A percentile compares a stretch with the other conserved stretches of the same genome.
These are phyloP conservation scores for Cordyceps javanica DNA, from an alignment of 2,329 filamentous ascomycete species.

Conservation along the genomic window DNA sequence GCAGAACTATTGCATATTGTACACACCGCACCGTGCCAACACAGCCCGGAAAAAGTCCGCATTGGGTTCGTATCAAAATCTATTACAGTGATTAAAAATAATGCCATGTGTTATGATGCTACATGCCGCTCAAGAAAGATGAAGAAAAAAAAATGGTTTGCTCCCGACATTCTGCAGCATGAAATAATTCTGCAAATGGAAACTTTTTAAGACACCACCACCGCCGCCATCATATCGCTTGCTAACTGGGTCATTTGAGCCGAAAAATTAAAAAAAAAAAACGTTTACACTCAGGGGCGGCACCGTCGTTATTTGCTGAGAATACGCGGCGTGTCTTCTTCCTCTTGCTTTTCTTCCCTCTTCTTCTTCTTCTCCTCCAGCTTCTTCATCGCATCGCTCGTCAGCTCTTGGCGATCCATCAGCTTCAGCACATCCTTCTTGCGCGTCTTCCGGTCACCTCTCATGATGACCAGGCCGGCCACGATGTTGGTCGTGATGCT, in stretches of 20 bases:
- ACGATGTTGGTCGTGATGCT: slow-evolving; percentile 73
- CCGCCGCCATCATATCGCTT: not conserved
- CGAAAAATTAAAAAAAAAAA: not conserved
- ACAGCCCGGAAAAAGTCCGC: too few species aligned
- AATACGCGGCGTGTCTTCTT: not conserved
- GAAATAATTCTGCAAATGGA: not conserved
- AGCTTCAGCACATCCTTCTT: slow-evolving; percentile 82
- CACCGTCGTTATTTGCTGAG: not conserved
- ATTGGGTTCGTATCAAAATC: too few species aligned
- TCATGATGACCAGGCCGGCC: slow-evolving; percentile 68
- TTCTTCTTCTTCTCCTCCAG: slow-evolving; percentile 39
- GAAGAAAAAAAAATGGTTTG: not conserved
- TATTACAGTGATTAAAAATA: not conserved
- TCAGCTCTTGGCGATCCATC: slow-evolving; percentile 71
- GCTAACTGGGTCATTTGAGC: not conserved
- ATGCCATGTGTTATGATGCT: not conserved
- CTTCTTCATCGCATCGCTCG: slow-evolving; percentile 48
- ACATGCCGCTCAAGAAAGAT: not conserved
- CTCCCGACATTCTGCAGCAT: not conserved
- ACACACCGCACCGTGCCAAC: too few species aligned
- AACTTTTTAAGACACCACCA: not conserved
- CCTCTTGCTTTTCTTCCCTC: slow-evolving; percentile 22
- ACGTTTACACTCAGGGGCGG: not conserved
- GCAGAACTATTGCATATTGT: too few species aligned
- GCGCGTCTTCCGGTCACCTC: slow-evolving; percentile 69